Evolutionary conservation across 306 rosid genomes (phyloP).

Genomic region (Dicorynia guianensis): DNA sequence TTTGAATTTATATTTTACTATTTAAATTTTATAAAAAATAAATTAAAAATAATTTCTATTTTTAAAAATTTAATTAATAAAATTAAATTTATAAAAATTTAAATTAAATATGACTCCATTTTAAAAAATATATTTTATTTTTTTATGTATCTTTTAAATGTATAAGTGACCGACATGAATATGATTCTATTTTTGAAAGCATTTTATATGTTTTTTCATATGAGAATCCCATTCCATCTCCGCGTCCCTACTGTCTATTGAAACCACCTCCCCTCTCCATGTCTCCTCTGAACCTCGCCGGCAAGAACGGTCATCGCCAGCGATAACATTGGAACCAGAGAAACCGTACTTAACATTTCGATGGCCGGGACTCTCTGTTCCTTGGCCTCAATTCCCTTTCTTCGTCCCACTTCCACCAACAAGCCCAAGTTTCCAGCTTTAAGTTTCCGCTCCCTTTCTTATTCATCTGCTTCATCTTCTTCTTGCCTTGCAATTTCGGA

Average conservation of each 20-base stretch:
- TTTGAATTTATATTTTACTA: no score
- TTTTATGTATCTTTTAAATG: no score
- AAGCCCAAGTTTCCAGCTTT: conserved; percentile 12
- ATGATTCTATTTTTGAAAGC: no score
- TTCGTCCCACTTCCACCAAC: conserved; percentile 23
- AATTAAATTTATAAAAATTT: no score
- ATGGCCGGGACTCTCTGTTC: conserved; percentile 34
- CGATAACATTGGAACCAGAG: background rate
- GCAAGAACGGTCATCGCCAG: conserved; percentile 48
- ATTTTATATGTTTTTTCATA: no score
- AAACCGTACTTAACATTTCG: conserved; percentile 29
- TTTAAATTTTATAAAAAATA: no score
- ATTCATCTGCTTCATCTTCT: conserved; percentile 12
- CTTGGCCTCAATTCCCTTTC: conserved; percentile 51
- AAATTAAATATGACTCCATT: no score
- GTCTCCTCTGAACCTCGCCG: conserved; percentile 30
- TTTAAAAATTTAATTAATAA: no score
- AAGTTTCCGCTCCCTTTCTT: background rate
- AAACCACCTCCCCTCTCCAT: background rate
- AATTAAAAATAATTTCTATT: no score
- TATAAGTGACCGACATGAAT: no score
- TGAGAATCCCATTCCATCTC: conserved; percentile 18
- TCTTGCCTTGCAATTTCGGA: conserved; percentile 29
- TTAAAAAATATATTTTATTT: no score
- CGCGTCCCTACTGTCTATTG: conserved; percentile 26